Percentiles rank a stretch among this genome's conserved stretches.
Evolutionary conservation across 441 rosid genomes (phyloP).

Genomic region (Populus hybrid): DNA sequence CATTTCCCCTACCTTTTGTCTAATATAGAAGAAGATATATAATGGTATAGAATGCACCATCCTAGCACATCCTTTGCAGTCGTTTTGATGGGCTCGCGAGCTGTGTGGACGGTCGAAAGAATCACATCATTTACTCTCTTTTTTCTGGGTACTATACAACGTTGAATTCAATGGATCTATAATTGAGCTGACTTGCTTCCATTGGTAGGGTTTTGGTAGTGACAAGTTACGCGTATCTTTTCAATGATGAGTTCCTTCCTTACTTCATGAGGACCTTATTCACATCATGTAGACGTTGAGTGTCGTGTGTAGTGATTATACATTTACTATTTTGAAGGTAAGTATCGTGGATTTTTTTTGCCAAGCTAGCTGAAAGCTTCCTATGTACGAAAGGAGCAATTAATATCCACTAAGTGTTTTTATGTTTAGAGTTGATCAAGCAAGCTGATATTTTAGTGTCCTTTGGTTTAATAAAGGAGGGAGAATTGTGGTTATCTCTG

Average conservation of each 20-base stretch:
- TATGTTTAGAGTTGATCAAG: not conserved
- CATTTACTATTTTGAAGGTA: not conserved
- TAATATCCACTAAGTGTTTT: not conserved
- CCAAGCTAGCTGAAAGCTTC: not conserved
- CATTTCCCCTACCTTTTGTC: not conserved
- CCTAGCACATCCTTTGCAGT: not conserved
- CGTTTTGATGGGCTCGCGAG: not conserved
- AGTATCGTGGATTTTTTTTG: not conserved
- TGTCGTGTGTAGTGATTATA: not conserved
- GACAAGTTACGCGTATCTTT: not conserved
- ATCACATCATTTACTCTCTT: not conserved
- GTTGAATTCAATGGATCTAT: not conserved
- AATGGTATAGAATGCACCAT: slow-evolving; percentile 14
- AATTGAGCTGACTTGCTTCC: not conserved
- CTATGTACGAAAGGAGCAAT: not conserved
- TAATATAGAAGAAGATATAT: not conserved
- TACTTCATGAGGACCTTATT: not conserved
- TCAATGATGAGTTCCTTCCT: not conserved
- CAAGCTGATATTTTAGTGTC: not conserved
- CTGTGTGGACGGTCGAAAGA: not conserved
- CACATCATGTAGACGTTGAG: not conserved
- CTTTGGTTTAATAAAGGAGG: not conserved
- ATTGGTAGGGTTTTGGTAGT: not conserved
- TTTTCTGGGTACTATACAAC: not conserved
- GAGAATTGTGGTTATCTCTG: not conserved